Base-by-base conservation (phyloP, 2,329 filamentous ascomycete genomes). In the Tolypocladium album region DNA sequence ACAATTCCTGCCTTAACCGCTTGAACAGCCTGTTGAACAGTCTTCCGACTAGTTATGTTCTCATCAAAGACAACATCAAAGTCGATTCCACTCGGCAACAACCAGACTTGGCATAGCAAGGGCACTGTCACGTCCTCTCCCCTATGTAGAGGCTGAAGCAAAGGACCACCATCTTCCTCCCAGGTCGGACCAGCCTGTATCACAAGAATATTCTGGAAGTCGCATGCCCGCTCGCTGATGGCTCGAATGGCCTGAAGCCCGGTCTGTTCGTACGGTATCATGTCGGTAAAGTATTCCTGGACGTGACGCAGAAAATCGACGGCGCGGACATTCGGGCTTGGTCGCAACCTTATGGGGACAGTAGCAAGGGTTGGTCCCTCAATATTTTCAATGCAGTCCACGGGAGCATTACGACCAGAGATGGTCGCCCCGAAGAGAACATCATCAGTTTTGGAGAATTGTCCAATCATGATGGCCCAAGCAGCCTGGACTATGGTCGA, bases 321-420 rank as follows among this genome's bases (percentile, higher is more conserved):
- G n/a, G 65, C 38, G 12, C 55, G 61, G 6, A 55, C 58, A 9
- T 59, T 45, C 24, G 31, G 52, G 13, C 60, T 47, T 2, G 67
- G 17, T 0, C 45, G 36, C 11, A 67, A 50, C 4, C 68, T 62
- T 1, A 70, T 38, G 4, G 70, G 69, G 0, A 72, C 63, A 1
- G 68, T 69, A 24, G 66, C 64, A 38, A 73, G 67, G 0, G 67
- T 67, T 4, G 71, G 68, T 1, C 68, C 71, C 7, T 65, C 59
- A 1, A 71, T 64, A 11, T 61, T 59, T 5, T 67, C 65, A 1
- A 72, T 67, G 5, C 66, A 65, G 0, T 55, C 43, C 8, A 73
- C 52, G 0, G 64, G 59, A 2, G 67, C 64, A 15, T 68, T 62
- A 1, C 70, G 66, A 6, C 71, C 71, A 1, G 67, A 68, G 5